phyloP scores from a whole-genome alignment of 106 monocot species.

The Dendrobium officinale region DNA sequence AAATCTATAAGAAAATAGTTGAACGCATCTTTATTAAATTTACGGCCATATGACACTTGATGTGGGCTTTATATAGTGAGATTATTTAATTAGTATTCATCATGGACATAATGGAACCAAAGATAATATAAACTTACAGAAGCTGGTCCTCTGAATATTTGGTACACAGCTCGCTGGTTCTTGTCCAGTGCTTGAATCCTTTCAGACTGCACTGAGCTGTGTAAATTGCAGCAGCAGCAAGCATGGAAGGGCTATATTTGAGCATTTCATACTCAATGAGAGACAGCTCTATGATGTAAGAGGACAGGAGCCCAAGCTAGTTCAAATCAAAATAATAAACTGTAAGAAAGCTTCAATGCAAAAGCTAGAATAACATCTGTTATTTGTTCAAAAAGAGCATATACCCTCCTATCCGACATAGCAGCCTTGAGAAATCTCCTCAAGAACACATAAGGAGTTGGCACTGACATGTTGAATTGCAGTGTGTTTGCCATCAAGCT shows the following conservation, averaged over 20 bases:
- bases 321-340: background rate
- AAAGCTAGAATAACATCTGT: background rate
- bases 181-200: conserved; percentile 62
- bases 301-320: conserved; percentile 52
- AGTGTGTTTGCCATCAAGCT: conserved; percentile 67
- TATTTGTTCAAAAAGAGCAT: background rate
- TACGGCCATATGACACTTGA: too few relatives aligned
- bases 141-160: conserved; percentile 70
- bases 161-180: conserved; percentile 49
- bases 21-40: too few relatives aligned
- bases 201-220: conserved; percentile 75
- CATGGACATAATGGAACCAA: background rate
- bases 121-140: conserved; percentile 28
- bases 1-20: too few relatives aligned
- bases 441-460: conserved; percentile 89
- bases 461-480: conserved; percentile 80
- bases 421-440: conserved; percentile 90
- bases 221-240: conserved; percentile 85
- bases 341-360: background rate
- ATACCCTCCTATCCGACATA: conserved; percentile 66
- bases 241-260: conserved; percentile 61
- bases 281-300: conserved; percentile 57
- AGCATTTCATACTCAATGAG: conserved; percentile 85
- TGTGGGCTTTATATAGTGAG: too few relatives aligned
- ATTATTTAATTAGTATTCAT: too few relatives aligned